Base-by-base conservation (phyloP, 352 stramenopile species). In the Peronospora belbahrii region DNA sequence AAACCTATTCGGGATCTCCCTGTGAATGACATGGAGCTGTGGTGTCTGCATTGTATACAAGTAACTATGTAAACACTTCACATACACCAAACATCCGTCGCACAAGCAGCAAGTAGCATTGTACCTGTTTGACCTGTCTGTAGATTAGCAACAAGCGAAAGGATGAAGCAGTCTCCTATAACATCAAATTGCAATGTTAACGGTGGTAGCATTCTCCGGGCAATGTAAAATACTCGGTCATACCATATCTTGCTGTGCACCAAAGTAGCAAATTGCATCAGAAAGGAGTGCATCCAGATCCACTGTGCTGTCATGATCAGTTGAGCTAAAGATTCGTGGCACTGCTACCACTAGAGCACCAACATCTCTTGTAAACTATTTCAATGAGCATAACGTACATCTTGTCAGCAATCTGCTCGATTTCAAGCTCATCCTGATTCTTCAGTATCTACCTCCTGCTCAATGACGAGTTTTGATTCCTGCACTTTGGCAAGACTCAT, bases 341-440 rank as follows among this genome's bases (percentile, higher is more conserved):
- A 77, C 42, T 0, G 62, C 59, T 3, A 35, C 42, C 27, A 54
- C 52, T 22, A 78, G n/a, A 6, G 13, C 35, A 33, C 23, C 40
- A 1, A 56, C 23, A 31, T 75, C 36, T 24, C 56, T 59, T 7
- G 67, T 81, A 14, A 76, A 81, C 70, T 79, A 13, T 33, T 30
- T 3, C 30, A 31, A 5, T 22, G 32, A 42, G 8, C 41, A 45
- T 46, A 47, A 45, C 13, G 6, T 7, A 32, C 17, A 28, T 30
- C 3, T 30, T 24, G n/a, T 39, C 7, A 42, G 28, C 23, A 30
- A 31, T 22, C 13, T 33, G 9, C 11, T 22, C n/a, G n/a, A 35
- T 28, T 23, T 23, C 44, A 41, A 13, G 22, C 11, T 24, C 25
- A 22, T 13, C 10, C 43, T 24, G 8, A 33, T 14, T 19, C 4